A percentile compares a stretch with the other conserved stretches of the same genome.
Conservation (phyloP, 257 asterid species). For the Solanum lignicaule region DNA sequence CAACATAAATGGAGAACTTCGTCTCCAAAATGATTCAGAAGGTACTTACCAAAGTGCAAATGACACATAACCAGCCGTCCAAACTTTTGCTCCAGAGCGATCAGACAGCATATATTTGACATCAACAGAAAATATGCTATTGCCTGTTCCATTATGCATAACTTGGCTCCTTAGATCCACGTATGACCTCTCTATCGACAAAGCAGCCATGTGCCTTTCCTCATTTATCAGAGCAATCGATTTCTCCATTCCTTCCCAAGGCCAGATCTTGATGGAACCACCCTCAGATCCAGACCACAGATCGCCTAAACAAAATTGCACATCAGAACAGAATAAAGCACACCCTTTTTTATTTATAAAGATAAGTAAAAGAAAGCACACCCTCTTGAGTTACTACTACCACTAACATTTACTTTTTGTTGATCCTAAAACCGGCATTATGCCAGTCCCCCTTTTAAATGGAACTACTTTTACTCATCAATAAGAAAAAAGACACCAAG, state of each 20-base stretch:
- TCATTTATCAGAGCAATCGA: constrained; percentile 51
- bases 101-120: constrained; percentile 65
- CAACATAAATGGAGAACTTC: background rate
- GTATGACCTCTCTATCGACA: constrained; percentile 73
- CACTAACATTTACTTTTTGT: background rate
- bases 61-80: constrained; percentile 74
- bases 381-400: background rate
- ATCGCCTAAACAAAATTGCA: constrained; percentile 57
- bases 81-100: constrained; percentile 66
- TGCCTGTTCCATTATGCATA: constrained; percentile 46
- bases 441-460: background rate
- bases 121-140: constrained; percentile 67
- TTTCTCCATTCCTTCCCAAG: constrained; percentile 94
- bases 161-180: constrained; percentile 73
- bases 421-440: background rate
- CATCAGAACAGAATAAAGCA: constrained; percentile 4
- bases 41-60: constrained; percentile 73
- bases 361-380: background rate
- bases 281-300: constrained; percentile 95
- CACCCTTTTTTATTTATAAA: background rate
- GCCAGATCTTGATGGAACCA: constrained; percentile 83
- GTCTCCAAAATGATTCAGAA: background rate
- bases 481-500: background rate
- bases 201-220: constrained; percentile 84
- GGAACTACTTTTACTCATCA: background rate